Conservation (phyloP, 495 filamentous ascomycete genomes). For the Annulohypoxylon moriforme region DNA sequence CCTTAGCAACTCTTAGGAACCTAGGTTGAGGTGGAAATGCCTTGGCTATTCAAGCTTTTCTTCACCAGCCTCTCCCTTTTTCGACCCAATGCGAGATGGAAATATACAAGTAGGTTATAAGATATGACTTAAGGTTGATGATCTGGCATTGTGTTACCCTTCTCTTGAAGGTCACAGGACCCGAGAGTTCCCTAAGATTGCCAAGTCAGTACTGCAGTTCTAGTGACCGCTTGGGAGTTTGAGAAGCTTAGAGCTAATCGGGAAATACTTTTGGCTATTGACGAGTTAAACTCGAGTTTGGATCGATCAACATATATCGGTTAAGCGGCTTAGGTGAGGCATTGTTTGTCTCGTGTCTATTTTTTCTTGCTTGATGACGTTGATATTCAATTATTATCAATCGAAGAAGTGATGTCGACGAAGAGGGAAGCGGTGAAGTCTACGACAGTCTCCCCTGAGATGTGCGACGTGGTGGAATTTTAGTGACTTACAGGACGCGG, state of each 20-base stretch:
- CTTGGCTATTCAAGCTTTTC: constrained; percentile 20
- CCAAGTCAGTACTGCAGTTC: neutral
- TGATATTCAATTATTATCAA: constrained; percentile 2
- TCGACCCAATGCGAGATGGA: constrained; percentile 14
- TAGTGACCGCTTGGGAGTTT: constrained; percentile 11
- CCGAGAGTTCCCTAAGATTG: neutral
- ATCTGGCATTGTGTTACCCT: constrained; percentile 34
- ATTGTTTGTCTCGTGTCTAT: constrained; percentile 9
- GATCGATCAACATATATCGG: neutral
- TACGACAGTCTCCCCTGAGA: constrained; percentile 14
- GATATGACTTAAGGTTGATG: constrained; percentile 23
- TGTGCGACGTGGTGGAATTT: constrained; percentile 9
- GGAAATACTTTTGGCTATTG: constrained; percentile 22
- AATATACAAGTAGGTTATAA: constrained; percentile 5
- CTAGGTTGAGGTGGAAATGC: constrained; percentile 13
- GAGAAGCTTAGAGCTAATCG: constrained; percentile 17
- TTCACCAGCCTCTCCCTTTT: constrained; percentile 16
- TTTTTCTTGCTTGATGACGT: neutral
- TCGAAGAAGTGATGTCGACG: constrained; percentile 5
- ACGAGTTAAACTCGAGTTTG: constrained; percentile 4
- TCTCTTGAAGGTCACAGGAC: constrained; percentile 1
- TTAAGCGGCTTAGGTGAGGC: constrained; percentile 23
- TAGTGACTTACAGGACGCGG: constrained; percentile 6
- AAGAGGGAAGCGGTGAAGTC: constrained; percentile 31
- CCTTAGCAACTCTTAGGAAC: constrained; percentile 2